Evolutionary conservation across 441 rosid genomes (phyloP).

Genomic region (Kokia cookei): DNA sequence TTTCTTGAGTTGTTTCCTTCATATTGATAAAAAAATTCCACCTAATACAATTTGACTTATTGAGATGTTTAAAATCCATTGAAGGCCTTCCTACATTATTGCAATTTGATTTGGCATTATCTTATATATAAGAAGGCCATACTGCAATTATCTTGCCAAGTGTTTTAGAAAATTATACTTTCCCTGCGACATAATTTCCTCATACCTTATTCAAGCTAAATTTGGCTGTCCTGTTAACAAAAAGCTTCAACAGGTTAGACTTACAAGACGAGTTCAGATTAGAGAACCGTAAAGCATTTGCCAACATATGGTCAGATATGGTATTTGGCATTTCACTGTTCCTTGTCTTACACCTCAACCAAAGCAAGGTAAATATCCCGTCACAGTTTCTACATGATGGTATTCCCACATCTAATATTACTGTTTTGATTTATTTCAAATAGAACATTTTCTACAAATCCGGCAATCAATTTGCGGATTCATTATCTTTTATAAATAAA

Average conservation of each 20-base stretch:
- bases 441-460: background rate
- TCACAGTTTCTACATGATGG: background rate
- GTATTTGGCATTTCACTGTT: slow-evolving; percentile 81
- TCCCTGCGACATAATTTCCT: background rate
- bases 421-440: background rate
- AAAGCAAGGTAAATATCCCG: slow-evolving; percentile 60
- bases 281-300: slow-evolving; percentile 87
- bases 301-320: slow-evolving; percentile 93
- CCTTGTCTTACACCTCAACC: slow-evolving; percentile 72
- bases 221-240: background rate
- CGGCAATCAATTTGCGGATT: background rate
- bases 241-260: slow-evolving; percentile 59
- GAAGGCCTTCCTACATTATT: background rate
- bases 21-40: background rate
- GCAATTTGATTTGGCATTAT: background rate
- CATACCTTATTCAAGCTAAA: background rate
- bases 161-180: background rate
- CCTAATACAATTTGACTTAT: background rate
- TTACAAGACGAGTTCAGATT: slow-evolving; percentile 79
- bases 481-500: background rate
- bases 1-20: background rate
- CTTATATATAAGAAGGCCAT: background rate
- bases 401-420: background rate
- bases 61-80: background rate
- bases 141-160: background rate